These are phyloP conservation scores for Pseudoscleropodium purum DNA, from an alignment of 225 moss, liverwort and hornwort species.

Conservation along the genomic window DNA sequence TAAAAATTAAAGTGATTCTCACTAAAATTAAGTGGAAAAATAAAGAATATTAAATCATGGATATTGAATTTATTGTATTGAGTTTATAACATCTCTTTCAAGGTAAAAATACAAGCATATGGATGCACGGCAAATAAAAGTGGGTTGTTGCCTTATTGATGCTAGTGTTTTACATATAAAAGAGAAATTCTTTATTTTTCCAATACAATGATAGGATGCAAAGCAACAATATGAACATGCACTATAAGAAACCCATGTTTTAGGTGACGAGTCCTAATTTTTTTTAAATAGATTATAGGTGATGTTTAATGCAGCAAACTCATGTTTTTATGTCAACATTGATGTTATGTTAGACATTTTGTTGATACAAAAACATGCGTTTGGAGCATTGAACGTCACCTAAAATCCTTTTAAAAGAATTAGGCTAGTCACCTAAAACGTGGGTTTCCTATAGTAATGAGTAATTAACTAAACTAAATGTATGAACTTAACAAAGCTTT, in stretches of 20 bases:
- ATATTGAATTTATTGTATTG: background rate
- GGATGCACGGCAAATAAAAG: rapidly evolving
- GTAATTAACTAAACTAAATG: background rate
- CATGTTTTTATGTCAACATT: no score
- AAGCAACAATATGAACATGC: background rate
- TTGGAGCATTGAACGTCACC: no score
- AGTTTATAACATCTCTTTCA: background rate
- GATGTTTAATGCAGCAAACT: no score
- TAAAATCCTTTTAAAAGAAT: no score
- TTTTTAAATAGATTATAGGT: no score
- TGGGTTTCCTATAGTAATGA: background rate
- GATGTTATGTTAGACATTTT: no score
- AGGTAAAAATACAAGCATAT: background rate
- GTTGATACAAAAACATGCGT: no score
- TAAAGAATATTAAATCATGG: background rate
- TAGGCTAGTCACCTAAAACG: no score
- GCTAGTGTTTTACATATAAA: background rate
- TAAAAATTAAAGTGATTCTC: background rate
- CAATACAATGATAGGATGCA: background rate
- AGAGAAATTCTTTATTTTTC: background rate
- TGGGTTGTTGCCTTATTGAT: background rate
- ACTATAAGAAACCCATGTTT: no score
- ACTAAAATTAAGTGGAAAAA: background rate
- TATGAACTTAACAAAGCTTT: background rate
- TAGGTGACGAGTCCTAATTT: no score